Conservation (phyloP, 208 protist genomes). For the Trichomonas tenax region DNA sequence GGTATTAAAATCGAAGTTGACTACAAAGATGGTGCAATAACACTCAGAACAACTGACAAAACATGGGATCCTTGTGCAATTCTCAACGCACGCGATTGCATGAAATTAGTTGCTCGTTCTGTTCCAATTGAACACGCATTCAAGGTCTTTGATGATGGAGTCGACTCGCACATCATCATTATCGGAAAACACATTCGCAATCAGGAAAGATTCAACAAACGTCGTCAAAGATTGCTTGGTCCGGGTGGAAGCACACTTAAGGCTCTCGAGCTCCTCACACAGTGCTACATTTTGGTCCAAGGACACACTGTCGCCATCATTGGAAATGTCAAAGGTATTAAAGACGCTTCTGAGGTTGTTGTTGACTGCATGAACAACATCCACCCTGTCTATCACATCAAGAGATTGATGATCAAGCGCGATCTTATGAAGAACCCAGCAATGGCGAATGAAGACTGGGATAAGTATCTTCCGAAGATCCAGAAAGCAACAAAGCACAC, state of each 20-base stretch:
- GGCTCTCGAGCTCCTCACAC: conserved; percentile 88
- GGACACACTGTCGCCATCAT: conserved; percentile 74
- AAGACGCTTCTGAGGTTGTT: conserved; percentile 67
- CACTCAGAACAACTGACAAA: conserved; percentile 82
- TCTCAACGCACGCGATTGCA: conserved; percentile 89
- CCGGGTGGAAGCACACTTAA: conserved; percentile 90
- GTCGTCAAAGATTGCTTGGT: conserved; percentile 91
- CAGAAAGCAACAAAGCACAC: conserved; percentile 41
- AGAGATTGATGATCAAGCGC: conserved; percentile 94
- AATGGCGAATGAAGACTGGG: conserved; percentile 69
- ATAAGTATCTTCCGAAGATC: conserved; percentile 90
- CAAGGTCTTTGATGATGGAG: conserved; percentile 84
- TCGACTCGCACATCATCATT: conserved; percentile 92
- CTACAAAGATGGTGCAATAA: conserved; percentile 84
- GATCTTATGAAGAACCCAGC: conserved; percentile 85
- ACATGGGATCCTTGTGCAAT: conserved; percentile 96
- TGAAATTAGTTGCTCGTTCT: conserved; percentile 77
- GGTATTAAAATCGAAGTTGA: conserved; percentile 78
- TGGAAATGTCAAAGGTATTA: conserved; percentile 11
- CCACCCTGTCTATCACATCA: conserved; percentile 98
- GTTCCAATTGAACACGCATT: conserved; percentile 60
- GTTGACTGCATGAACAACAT: conserved; percentile 99
- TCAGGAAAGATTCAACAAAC: conserved; percentile 91
- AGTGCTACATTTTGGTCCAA: conserved; percentile 87
- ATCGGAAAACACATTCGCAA: conserved; percentile 78